Conservation (phyloP, 1,139 yeast species). For the Trichomonascaceae sp. region DNA sequence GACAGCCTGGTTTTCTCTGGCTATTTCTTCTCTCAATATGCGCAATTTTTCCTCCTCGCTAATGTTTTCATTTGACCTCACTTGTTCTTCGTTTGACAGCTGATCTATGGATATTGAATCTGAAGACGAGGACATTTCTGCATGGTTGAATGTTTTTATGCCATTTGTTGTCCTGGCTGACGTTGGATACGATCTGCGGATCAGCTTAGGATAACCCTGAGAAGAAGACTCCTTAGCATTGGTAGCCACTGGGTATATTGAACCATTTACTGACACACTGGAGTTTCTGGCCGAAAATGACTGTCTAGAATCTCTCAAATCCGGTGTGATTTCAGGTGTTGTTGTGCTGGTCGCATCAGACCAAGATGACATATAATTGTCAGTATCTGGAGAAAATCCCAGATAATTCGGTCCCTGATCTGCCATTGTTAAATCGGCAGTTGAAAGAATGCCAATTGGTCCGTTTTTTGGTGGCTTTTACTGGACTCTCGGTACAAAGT, state of each 20-base stretch:
- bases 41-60: constrained; percentile 3
- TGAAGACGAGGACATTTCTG: neutral
- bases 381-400: neutral
- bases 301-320: neutral
- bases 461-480: neutral
- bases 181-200: neutral
- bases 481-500: neutral
- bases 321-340: neutral
- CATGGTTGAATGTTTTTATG: neutral
- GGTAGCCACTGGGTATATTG: neutral
- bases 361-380: neutral
- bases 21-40: constrained; percentile 22
- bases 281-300: neutral
- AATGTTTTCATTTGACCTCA: neutral
- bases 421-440: neutral
- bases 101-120: neutral
- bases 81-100: neutral
- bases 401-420: neutral
- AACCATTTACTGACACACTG: neutral
- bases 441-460: neutral
- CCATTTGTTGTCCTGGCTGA: neutral
- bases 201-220: neutral
- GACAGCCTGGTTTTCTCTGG: constrained; percentile 19
- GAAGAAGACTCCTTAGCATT: neutral
- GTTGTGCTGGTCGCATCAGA: neutral